Base-by-base conservation (phyloP, 345 rosid species). In the Salix brachista region DNA sequence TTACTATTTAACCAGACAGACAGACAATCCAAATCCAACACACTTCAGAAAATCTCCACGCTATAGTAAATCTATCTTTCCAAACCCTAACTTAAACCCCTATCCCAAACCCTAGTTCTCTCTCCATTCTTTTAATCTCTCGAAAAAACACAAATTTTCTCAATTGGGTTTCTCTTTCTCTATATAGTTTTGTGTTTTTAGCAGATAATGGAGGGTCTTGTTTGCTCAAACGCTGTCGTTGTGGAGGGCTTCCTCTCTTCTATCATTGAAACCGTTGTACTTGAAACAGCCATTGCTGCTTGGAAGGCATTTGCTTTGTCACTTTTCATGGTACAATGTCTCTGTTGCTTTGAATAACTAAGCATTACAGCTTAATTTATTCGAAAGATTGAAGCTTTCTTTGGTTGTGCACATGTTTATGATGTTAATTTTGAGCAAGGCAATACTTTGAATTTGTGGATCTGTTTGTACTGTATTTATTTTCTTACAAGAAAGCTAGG, bases 271-370 rank as follows among this genome's bases (percentile, higher is more conserved):
- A 78, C 78, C 69, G 32, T 72, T 62, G 78, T 72, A 34, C 80
- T 77, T 41, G 81, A 89, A 76, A 69, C 87, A 4, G 86, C 82
- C 79, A 76, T 74, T 82, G 79, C 74, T 60, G 87, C 84, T 21
- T 50, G 81, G 16, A 84, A 84, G 67, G 74, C 82, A 32, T 66
- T 84, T 25, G 70, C 77, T 46, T 78, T 80, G 80, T 80, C 84
- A 19, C 80, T 84, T 42, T 70, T 74, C 76, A 72, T 78, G 91
- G 91, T 89, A 82, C 21, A 39, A 36, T 19, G 67, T 50, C 17
- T 39, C 37, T 23, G 19, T 30, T 18, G 42, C 36, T 77, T 50
- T 68, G 6, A 25, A 16, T 18, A 23, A 32, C 19, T 28, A 8
- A 11, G 26, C 23, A 41, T 72, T 3, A 16, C 30, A 39, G 39